Base-by-base conservation (phyloP, 805 yeast species). In the Lachancea lanzarotensis region DNA sequence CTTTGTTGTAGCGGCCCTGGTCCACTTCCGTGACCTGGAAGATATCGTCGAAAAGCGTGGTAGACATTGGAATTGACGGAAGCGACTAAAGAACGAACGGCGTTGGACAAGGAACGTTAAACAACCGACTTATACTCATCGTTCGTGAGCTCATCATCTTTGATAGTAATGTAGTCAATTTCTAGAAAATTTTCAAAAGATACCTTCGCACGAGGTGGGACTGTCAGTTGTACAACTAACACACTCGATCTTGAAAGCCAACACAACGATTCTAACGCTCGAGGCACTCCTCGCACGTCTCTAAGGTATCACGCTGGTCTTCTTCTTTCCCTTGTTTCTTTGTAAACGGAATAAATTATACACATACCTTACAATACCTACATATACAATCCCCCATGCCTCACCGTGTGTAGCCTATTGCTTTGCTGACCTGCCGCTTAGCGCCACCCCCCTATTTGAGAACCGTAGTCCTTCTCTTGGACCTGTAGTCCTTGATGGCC, bases 401-500 rank as follows among this genome's bases (percentile, higher is more conserved):
- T 12, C 35, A 33, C 13, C n/a, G 17, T 7, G 8, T 31, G 17
- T 15, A 7, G 15, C 34, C 17, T 18, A 4, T 18, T 30, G 33
- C 11, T 30, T 30, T 15, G 6, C 12, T 7, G 18, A n/a, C 8
- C n/a, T 18, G 3, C 7, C 10, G 25, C 25, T 8, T 22, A n/a
- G n/a, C 25, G 8, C 25, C 25, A 12, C 29, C 15, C 22, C 15
- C 27, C 29, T 30, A 41, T 27, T 42, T 40, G 36, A 46, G 27
- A 26, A 48, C 59, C 13, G 62, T 48, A 10, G 50, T 33, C 33
- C 49, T 54, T 68, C 95, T 80, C 82, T 93, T 93, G 42, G 88
- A 68, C 68, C 79, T 82, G 75, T 91, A 93, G 68, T 93, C 98
- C 71, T 87, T 89, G 56, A 93, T 89, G 12, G 98, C 98, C 43